Conservation (phyloP, 192 early-diverging fungal genomes). For the Podila clonocystis region DNA sequence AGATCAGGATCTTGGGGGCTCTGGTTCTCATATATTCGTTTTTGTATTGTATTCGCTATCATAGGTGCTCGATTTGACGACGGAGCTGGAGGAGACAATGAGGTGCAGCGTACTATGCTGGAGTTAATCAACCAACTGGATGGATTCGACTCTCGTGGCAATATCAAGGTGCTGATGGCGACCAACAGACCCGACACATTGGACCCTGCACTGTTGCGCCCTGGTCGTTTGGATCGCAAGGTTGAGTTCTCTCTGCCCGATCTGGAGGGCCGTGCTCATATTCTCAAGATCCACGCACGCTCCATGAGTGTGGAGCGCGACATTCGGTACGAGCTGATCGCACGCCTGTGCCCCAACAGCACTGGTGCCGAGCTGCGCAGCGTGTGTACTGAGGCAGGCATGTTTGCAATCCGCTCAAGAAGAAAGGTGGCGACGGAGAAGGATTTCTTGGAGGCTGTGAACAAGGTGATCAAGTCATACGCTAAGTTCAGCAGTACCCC, state of each 20-base stretch:
- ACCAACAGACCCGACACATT: slow-evolving; percentile 97
- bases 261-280: slow-evolving; percentile 96
- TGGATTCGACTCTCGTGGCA: slow-evolving; percentile 99
- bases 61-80: slow-evolving; percentile 93
- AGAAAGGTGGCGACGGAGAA: slow-evolving; percentile 99
- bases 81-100: slow-evolving; percentile 99
- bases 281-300: slow-evolving; percentile 98
- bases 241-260: slow-evolving; percentile 98
- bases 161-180: slow-evolving; percentile 99
- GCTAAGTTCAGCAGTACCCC: slow-evolving; percentile 99
- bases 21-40: background rate
- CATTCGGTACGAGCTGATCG: slow-evolving; percentile 99
- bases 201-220: slow-evolving; percentile 97
- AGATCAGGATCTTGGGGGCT: slow-evolving; percentile 20
- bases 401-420: slow-evolving; percentile 99
- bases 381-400: slow-evolving; percentile 99
- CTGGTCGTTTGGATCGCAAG: slow-evolving; percentile 98
- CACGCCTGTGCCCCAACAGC: slow-evolving; percentile 97
- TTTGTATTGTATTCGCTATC: background rate
- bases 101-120: slow-evolving; percentile 99
- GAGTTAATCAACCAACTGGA: slow-evolving; percentile 99
- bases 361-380: slow-evolving; percentile 98
- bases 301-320: slow-evolving; percentile 99
- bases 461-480: slow-evolving; percentile 99
- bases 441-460: slow-evolving; percentile 99